Evolutionary conservation across 805 yeast genomes (phyloP).

Genomic region (Starmerella stellata): DNA sequence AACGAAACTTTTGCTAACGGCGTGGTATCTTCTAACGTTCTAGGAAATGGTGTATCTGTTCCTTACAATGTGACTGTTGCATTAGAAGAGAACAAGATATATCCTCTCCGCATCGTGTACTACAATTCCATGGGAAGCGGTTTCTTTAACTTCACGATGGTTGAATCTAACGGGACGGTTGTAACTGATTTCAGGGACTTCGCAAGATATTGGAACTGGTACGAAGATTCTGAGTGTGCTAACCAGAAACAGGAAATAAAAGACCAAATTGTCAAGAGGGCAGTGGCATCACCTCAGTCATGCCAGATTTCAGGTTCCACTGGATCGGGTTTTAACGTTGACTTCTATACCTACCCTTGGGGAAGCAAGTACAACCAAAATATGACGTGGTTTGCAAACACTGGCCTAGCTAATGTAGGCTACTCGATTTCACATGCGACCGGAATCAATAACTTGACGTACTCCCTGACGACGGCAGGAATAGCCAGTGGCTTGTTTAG

Average conservation of each 20-base stretch:
- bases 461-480: not conserved
- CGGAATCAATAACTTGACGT: not conserved
- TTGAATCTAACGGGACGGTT: not conserved
- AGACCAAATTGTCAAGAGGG: too few species aligned
- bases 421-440: not conserved
- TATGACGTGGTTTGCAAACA: not conserved
- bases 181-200: not conserved
- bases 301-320: not conserved
- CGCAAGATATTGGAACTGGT: not conserved
- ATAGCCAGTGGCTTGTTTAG: not conserved
- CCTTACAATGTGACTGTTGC: not conserved
- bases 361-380: not conserved
- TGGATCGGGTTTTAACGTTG: not conserved
- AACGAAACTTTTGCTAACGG: not conserved
- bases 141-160: not conserved
- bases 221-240: not conserved
- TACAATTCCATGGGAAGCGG: slow-evolving; percentile 1
- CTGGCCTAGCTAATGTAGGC: not conserved
- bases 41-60: not conserved
- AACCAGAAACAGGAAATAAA: not conserved
- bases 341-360: not conserved
- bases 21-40: not conserved
- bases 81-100: not conserved
- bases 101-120: not conserved
- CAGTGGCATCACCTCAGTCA: not conserved